phyloP scores from a whole-genome alignment of 1,284 basidiomycete genomes.

The Earliella scabrosa region DNA sequence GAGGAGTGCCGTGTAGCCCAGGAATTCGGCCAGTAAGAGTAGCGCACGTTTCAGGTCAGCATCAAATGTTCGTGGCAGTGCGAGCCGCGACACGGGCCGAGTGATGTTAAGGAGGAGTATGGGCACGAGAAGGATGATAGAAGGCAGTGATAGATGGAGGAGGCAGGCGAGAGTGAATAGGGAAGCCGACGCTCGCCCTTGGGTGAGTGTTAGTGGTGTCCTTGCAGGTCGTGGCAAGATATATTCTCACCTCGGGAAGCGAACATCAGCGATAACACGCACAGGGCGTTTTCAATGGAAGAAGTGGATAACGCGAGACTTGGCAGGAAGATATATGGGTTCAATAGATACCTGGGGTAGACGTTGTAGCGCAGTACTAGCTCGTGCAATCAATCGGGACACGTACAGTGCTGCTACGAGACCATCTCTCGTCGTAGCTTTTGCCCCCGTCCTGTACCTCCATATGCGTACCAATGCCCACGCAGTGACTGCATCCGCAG shows the following conservation, averaged over 20 bases:
- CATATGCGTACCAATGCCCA: constrained; percentile 72
- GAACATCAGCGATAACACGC: constrained; percentile 72
- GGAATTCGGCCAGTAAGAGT: constrained; percentile 53
- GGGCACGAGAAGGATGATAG: constrained; percentile 70
- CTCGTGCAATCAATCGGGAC: background rate
- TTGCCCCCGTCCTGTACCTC: constrained; percentile 58
- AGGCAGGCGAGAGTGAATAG: constrained; percentile 73
- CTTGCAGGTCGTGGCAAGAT: background rate
- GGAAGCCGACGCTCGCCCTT: constrained; percentile 59
- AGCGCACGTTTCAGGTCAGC: constrained; percentile 40
- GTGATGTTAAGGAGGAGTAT: constrained; percentile 67
- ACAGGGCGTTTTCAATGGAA: constrained; percentile 75
- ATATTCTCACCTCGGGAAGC: constrained; percentile 63
- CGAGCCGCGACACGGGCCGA: constrained; percentile 65
- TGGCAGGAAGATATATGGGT: constrained; percentile 85
- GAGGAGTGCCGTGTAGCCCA: constrained; percentile 52
- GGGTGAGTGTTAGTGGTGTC: background rate
- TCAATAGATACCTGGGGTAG: constrained; percentile 75
- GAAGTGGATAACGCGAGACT: constrained; percentile 83
- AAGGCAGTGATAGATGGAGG: constrained; percentile 74
- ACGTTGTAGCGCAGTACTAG: background rate
- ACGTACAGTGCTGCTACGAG: constrained; percentile 69
- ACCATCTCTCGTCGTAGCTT: constrained; percentile 50
- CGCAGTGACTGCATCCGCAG: constrained; percentile 69
- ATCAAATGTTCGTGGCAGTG: constrained; percentile 55